Evolutionary conservation across 202 grass and related monocot species (phyloP), one percentile per base, ranked within the genome.

Genomic region (Digitaria exilis): DNA sequence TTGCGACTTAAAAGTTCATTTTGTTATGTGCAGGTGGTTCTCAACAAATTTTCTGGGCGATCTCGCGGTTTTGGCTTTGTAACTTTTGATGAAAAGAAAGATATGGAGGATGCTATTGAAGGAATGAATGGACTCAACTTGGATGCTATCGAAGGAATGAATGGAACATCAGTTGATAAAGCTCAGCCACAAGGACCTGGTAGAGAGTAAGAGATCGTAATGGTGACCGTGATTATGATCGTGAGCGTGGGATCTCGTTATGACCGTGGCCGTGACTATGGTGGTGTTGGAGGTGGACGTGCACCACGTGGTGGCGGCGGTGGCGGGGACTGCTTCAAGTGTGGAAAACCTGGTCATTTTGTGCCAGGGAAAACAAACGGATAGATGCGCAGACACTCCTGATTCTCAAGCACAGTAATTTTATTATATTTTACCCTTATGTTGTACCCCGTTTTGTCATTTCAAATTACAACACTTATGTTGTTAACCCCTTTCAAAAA

Each of bases 61-160:
- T 99, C 96, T 73, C 96, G 93, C 49, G 96, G 96, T 46, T 99
- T 99, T 59, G 91, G 93, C 31, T 99, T 99, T 86, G 91, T 99
- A 34, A 94, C 96, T 52, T 96, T 96, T 84, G 93, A 98, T 80
- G 93, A 99, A 26, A 94, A 99, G 86, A 85, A 92, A 68, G 87
- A 87, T 9, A 96, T 99, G 96, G 93, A 99, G 61, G 96, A 94
- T 35, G 96, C 96, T 66, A 96, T 99, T 82, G 93, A 99, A 61
- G 91, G 68, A 63, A 99, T 99, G 96, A 94, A 99, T 87, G 96
- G 96, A 77, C 64, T 94, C 70, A 91, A 99, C 84, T 85, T 99
- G 75, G 96, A 94, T 42, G 96, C n/a, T n/a, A n/a, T n/a, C n/a
- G n/a, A n/a, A n/a, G 96, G 6, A 90, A n/a, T n/a, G n/a, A n/a